These are phyloP conservation scores for Cairneyella variabilis DNA, from an alignment of 495 filamentous ascomycete species.

Conservation along the genomic window DNA sequence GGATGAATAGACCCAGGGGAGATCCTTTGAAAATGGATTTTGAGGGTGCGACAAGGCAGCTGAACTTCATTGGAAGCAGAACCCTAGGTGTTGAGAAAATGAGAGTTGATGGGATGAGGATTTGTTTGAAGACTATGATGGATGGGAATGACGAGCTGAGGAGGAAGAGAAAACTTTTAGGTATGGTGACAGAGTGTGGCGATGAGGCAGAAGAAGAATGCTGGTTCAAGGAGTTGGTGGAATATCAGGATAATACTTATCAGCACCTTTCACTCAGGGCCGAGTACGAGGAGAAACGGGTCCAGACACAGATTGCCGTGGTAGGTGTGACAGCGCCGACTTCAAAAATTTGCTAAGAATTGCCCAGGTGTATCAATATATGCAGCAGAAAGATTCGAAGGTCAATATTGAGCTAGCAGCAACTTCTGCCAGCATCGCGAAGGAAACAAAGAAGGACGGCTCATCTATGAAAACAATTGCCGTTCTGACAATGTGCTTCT, in stretches of 20 bases:
- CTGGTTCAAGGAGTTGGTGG: not conserved
- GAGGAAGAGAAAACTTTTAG: no score
- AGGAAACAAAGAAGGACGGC: slow-evolving; percentile 10
- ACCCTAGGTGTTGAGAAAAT: not conserved
- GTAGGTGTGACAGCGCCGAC: not conserved
- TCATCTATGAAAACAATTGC: slow-evolving; percentile 22
- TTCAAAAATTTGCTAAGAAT: not conserved
- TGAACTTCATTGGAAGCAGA: not conserved
- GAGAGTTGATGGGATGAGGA: not conserved
- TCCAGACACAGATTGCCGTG: slow-evolving; percentile 8
- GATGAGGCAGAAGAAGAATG: no score
- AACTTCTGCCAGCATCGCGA: slow-evolving; percentile 3
- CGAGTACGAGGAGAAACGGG: slow-evolving; percentile 9
- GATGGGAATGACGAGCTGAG: no score
- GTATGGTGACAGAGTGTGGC: no score
- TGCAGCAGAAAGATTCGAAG: slow-evolving; percentile 15
- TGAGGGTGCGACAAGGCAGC: not conserved
- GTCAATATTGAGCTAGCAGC: slow-evolving; percentile 9
- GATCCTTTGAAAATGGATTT: not conserved
- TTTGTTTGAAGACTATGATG: no score
- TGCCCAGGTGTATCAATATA: slow-evolving; percentile 16
- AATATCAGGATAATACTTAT: slow-evolving; percentile 5
- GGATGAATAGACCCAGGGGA: not conserved
- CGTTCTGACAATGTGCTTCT: slow-evolving; percentile 22
- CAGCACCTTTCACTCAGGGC: not conserved